Conservation (phyloP, 768 basidiomycete genomes). For the Antrodiella citrinella region DNA sequence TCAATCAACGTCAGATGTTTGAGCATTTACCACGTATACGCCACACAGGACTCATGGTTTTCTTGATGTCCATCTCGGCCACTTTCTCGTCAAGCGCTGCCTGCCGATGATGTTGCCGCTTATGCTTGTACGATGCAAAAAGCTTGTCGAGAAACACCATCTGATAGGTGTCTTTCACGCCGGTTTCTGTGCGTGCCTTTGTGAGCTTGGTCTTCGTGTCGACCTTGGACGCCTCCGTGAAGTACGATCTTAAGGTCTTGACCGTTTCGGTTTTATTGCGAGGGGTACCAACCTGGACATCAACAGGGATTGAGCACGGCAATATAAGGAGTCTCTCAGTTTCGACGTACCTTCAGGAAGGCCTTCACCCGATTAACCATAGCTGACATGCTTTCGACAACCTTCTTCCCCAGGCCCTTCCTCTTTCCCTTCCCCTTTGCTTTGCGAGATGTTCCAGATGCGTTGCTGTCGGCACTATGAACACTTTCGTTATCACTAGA, state of each 20-base stretch:
- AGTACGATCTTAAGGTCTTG: background rate
- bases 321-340: background rate
- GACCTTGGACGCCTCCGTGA: background rate
- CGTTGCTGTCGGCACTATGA: background rate
- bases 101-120: too few relatives aligned
- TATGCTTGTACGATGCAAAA: too few relatives aligned
- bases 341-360: background rate
- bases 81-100: constrained; percentile 7
- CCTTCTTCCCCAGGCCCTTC: too few relatives aligned
- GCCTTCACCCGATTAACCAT: background rate
- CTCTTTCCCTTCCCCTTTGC: background rate
- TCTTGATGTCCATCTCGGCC: constrained; percentile 9
- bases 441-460: background rate
- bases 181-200: constrained; percentile 19
- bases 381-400: background rate
- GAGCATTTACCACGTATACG: constrained; percentile 11
- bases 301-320: background rate
- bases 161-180: constrained; percentile 29
- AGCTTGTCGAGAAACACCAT: constrained; percentile 19
- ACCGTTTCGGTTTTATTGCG: background rate
- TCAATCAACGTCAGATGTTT: background rate
- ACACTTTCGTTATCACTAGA: background rate
- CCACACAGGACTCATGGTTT: constrained; percentile 29
- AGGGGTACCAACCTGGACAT: background rate
- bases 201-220: background rate